phyloP scores from a whole-genome alignment of 2,329 filamentous ascomycete genomes.

The Madurella fahalii region DNA sequence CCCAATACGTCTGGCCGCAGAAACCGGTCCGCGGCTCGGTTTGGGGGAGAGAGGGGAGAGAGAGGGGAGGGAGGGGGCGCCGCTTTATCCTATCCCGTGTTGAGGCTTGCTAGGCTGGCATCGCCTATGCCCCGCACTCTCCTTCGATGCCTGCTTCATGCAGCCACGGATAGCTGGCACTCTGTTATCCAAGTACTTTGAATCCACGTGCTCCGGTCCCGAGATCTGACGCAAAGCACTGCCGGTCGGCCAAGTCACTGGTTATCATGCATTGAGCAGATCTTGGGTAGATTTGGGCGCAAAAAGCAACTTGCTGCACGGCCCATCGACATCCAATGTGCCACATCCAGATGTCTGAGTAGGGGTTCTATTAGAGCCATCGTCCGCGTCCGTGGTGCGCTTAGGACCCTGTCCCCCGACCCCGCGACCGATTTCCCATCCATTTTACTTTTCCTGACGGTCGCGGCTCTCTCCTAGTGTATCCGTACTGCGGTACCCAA shows the following conservation, averaged over 20 bases:
- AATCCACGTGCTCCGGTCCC: conserved; percentile 8
- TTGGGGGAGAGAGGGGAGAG: too few species aligned
- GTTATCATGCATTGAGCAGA: conserved; percentile 13
- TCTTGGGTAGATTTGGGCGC: conserved; percentile 24
- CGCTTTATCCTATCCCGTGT: not conserved
- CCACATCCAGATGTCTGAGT: conserved; percentile 6
- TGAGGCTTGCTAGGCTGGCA: conserved; percentile 1
- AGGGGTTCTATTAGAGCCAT: conserved; percentile 12
- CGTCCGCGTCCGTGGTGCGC: conserved; percentile 3
- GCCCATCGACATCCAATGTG: conserved; percentile 19
- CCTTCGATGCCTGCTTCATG: conserved; percentile 10
- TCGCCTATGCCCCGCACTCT: conserved; percentile 5
- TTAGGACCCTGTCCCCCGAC: conserved; percentile 19
- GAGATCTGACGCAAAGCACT: conserved; percentile 3
- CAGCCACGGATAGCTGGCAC: conserved; percentile 9
- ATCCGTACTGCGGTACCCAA: conserved; percentile 6
- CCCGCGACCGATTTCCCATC: conserved; percentile 11
- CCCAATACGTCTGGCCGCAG: too few species aligned
- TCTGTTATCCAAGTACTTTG: conserved; percentile 18
- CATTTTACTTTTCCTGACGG: not conserved
- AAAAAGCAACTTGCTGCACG: conserved; percentile 18
- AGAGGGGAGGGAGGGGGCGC: too few species aligned
- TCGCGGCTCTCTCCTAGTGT: not conserved
- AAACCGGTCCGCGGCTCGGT: too few species aligned
- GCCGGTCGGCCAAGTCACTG: conserved; percentile 7